A percentile compares a stretch with the other conserved stretches of the same genome.
phyloP scores from a whole-genome alignment of 192 early-diverging fungal genomes.

The Endogone sp. region DNA sequence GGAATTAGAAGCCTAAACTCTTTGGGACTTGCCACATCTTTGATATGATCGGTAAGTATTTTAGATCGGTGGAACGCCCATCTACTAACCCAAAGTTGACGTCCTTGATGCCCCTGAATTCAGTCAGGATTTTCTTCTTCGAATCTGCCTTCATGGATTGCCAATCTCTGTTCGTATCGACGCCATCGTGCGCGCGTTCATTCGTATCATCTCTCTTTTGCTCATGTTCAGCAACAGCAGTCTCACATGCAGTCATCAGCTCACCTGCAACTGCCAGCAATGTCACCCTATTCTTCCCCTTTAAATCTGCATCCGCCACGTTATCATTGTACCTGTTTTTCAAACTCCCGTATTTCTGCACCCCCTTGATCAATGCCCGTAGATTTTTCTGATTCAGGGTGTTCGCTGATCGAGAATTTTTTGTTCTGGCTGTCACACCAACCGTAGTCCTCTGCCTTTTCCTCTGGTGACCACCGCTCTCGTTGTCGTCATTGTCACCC shows the following conservation, averaged over 20 bases:
- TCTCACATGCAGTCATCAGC: conserved; percentile 39
- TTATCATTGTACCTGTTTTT: conserved; percentile 79
- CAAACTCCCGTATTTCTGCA: conserved; percentile 82
- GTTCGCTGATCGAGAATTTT: conserved; percentile 2
- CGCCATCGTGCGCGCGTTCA: conserved; percentile 22
- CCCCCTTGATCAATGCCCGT: conserved; percentile 71
- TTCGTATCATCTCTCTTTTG: conserved; percentile 6
- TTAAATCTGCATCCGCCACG: conserved; percentile 76
- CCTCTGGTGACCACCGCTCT: conserved; percentile 11
- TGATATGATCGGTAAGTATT: conserved; percentile 59
- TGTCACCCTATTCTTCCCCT: conserved; percentile 47
- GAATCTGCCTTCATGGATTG: conserved; percentile 38
- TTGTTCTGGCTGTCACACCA: conserved; percentile 10
- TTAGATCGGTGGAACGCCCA: conserved; percentile 71
- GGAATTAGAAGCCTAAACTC: conserved; percentile 77
- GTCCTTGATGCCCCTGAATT: conserved; percentile 72
- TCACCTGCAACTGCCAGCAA: conserved; percentile 39
- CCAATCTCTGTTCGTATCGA: conserved; percentile 27
- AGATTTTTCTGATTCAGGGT: conserved; percentile 75
- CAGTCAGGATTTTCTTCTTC: conserved; percentile 70
- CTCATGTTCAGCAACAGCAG: conserved; percentile 18
- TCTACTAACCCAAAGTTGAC: conserved; percentile 84
- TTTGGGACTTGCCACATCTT: conserved; percentile 42
- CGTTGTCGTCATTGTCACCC: conserved; percentile 9
- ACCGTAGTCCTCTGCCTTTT: neutral